These are phyloP conservation scores for Tillandsia leiboldiana DNA, from an alignment of 176 grass and related monocot genomes.

Conservation along the genomic window DNA sequence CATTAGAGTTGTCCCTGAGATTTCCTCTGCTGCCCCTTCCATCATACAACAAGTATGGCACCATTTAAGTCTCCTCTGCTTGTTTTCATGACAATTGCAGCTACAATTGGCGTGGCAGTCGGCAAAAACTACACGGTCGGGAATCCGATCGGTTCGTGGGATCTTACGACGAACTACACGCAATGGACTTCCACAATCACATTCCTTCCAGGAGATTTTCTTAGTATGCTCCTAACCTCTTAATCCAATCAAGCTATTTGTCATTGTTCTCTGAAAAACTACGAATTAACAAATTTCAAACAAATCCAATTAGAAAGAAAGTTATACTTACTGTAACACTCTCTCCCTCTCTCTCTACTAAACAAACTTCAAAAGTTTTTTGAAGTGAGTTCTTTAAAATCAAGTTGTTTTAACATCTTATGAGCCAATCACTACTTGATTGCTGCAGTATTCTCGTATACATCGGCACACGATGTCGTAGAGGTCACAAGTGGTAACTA, in stretches of 20 bases:
- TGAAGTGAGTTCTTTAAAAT: neutral
- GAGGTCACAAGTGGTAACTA: conserved; percentile 36
- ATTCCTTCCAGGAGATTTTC: conserved; percentile 35
- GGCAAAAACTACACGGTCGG: conserved; percentile 26
- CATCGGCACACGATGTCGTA: conserved; percentile 24
- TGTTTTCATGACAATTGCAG: conserved; percentile 11
- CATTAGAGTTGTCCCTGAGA: neutral
- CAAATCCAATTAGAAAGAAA: too few species aligned
- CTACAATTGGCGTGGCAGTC: conserved; percentile 21
- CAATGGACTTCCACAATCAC: conserved; percentile 27
- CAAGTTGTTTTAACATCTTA: neutral
- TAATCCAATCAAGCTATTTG: neutral
- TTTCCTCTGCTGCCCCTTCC: conserved; percentile 35
- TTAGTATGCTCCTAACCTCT: conserved; percentile 28
- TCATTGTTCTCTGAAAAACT: too few species aligned
- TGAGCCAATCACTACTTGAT: neutral
- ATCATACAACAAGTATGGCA: conserved; percentile 8
- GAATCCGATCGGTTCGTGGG: conserved; percentile 13
- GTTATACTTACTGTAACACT: too few species aligned
- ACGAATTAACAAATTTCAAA: too few species aligned
- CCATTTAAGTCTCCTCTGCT: conserved; percentile 14
- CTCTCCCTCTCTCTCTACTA: too few species aligned
- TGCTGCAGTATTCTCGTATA: conserved; percentile 39
- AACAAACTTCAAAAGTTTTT: too few species aligned
- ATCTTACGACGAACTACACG: conserved; percentile 3